Evolutionary conservation across 352 stramenopile species (phyloP).

Genomic region (Phytophthora meadii): DNA sequence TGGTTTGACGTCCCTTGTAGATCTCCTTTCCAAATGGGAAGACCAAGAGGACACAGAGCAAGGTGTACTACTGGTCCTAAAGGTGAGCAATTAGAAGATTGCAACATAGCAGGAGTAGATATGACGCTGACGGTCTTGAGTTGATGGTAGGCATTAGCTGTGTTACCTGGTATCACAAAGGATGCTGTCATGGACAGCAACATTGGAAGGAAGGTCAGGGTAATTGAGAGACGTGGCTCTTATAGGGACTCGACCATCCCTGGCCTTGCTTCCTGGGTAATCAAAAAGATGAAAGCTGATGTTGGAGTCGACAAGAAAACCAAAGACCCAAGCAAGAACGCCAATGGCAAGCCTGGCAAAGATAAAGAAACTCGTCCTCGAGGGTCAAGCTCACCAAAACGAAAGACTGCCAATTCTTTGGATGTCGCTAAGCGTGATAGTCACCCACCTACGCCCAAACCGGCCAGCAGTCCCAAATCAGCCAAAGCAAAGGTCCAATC

Average conservation of each 20-base stretch:
- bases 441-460: slow-evolving; percentile 6
- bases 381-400: slow-evolving; percentile 16
- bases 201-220: slow-evolving; percentile 60
- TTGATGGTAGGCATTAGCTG: slow-evolving; percentile 50
- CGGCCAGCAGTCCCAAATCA: slow-evolving; percentile 4
- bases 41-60: slow-evolving; percentile 52
- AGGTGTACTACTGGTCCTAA: slow-evolving; percentile 68
- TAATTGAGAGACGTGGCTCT: slow-evolving; percentile 43
- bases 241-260: slow-evolving; percentile 40
- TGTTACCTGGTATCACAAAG: slow-evolving; percentile 62
- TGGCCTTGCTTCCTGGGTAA: slow-evolving; percentile 58
- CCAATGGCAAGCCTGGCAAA: slow-evolving; percentile 13
- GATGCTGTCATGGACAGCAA: slow-evolving; percentile 49
- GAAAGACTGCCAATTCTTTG: background rate
- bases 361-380: slow-evolving; percentile 16
- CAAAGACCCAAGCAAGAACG: slow-evolving; percentile 11
- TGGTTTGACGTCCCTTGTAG: slow-evolving; percentile 51
- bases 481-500: slow-evolving; percentile 20
- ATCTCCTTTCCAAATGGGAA: slow-evolving; percentile 58
- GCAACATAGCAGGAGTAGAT: background rate
- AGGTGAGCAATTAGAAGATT: slow-evolving; percentile 40
- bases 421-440: slow-evolving; percentile 18
- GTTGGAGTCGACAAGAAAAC: slow-evolving; percentile 26
- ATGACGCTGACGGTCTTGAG: background rate
- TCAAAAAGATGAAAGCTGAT: slow-evolving; percentile 63